Percentiles rank a stretch among this genome's conserved stretches.
phyloP scores from a whole-genome alignment of 108 stramenopile genomes.

The Conticribra weissflogii region DNA sequence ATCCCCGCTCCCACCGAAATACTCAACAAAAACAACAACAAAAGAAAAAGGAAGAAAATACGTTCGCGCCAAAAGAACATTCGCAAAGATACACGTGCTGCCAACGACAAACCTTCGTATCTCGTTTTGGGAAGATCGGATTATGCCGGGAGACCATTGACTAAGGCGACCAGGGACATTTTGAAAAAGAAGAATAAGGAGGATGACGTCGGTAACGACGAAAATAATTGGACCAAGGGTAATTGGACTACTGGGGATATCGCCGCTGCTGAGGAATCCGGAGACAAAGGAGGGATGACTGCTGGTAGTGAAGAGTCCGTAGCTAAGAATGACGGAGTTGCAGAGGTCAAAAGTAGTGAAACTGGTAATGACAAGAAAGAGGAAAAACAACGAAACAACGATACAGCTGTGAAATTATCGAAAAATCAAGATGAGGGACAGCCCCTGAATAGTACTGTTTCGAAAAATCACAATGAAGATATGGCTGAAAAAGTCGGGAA shows the following conservation, averaged over 20 bases:
- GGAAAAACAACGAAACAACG: too few relatives aligned
- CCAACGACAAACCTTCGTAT: conserved; percentile 66
- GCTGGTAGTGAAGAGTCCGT: too few relatives aligned
- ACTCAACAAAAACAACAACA: conserved; percentile 4
- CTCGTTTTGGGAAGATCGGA: conserved; percentile 49
- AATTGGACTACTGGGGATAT: conserved; percentile 17
- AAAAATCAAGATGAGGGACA: background rate
- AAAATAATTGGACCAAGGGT: background rate
- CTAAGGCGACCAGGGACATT: conserved; percentile 61
- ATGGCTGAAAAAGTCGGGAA: background rate
- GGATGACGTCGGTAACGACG: background rate
- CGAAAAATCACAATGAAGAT: background rate
- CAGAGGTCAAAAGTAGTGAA: too few relatives aligned
- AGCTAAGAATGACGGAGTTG: too few relatives aligned
- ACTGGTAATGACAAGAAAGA: too few relatives aligned
- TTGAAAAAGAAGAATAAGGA: conserved; percentile 14
- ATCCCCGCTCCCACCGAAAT: conserved; percentile 17
- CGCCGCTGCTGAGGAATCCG: conserved; percentile 4
- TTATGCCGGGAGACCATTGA: conserved; percentile 71
- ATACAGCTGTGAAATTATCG: background rate
- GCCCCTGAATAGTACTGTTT: too few relatives aligned
- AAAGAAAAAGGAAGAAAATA: conserved; percentile 52
- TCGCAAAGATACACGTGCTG: conserved; percentile 68
- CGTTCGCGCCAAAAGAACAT: conserved; percentile 88
- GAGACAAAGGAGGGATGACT: conserved; percentile 1